Evolutionary conservation across 2,329 filamentous ascomycete genomes (phyloP).

Genomic region (Neoscytalidium dimidiatum): DNA sequence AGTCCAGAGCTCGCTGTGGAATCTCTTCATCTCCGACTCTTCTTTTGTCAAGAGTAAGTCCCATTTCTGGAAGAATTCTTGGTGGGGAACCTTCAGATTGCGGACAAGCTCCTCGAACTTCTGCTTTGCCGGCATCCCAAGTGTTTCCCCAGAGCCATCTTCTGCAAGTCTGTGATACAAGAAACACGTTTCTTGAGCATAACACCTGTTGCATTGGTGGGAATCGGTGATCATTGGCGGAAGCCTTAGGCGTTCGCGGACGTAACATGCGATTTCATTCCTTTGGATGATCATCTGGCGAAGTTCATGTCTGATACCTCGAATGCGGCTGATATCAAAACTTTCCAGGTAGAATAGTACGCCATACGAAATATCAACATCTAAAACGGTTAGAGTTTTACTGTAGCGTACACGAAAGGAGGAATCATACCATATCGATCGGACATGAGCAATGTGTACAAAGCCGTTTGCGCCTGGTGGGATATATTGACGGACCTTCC

Average conservation of each 20-base stretch:
- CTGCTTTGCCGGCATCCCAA: slow-evolving; percentile 75
- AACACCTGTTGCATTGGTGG: slow-evolving; percentile 82
- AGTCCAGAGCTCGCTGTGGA: slow-evolving; percentile 90
- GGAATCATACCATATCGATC: slow-evolving; percentile 72
- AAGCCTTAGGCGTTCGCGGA: slow-evolving; percentile 78
- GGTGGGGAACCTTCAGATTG: slow-evolving; percentile 73
- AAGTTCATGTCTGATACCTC: slow-evolving; percentile 82
- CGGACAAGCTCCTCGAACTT: slow-evolving; percentile 80
- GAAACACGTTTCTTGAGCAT: slow-evolving; percentile 88
- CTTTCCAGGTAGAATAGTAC: slow-evolving; percentile 95
- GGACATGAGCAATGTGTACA: slow-evolving; percentile 89
- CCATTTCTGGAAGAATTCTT: slow-evolving; percentile 91
- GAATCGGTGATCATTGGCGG: slow-evolving; percentile 84
- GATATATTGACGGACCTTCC: slow-evolving; percentile 75
- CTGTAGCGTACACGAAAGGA: neutral
- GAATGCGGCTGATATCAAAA: slow-evolving; percentile 81
- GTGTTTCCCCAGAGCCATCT: slow-evolving; percentile 76
- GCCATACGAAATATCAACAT: slow-evolving; percentile 86
- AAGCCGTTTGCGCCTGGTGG: slow-evolving; percentile 89
- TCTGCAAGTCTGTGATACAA: slow-evolving; percentile 91
- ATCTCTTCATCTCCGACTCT: slow-evolving; percentile 85
- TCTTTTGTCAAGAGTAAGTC: slow-evolving; percentile 91
- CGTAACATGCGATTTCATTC: slow-evolving; percentile 82
- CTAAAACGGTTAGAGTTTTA: slow-evolving; percentile 42
- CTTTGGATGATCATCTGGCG: slow-evolving; percentile 96